A percentile compares a stretch with the other conserved stretches of the same genome.
Evolutionary conservation across 2,329 filamentous ascomycete species (phyloP).

Genomic region (Penicillium digitatum): DNA sequence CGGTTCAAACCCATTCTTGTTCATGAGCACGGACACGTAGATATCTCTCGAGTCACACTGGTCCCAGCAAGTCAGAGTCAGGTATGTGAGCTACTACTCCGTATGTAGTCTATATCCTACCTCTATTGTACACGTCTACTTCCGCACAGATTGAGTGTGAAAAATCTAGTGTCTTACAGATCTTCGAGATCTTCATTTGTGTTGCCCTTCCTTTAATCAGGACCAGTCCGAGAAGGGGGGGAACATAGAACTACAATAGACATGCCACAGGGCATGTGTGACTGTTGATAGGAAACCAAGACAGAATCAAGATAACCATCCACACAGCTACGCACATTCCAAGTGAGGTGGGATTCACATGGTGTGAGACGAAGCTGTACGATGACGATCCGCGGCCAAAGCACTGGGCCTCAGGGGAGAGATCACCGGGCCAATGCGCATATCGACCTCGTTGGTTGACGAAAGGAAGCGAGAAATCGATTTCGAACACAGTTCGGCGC

Average conservation of each 20-base stretch:
- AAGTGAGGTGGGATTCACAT: not conserved
- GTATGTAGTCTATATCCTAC: not conserved
- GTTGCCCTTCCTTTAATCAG: not conserved
- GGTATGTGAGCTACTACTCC: not conserved
- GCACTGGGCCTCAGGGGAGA: not conserved
- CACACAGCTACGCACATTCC: not conserved
- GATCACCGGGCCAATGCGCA: not conserved
- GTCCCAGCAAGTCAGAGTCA: not conserved
- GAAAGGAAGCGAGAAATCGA: not conserved
- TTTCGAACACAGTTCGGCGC: not conserved
- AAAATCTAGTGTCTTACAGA: not conserved
- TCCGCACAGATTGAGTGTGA: too few species aligned
- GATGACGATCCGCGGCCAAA: conserved; percentile 2
- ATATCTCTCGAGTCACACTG: conserved; percentile 1
- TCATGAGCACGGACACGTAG: not conserved
- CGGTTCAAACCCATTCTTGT: not conserved
- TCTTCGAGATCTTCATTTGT: not conserved
- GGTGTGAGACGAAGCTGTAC: not conserved
- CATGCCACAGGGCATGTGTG: not conserved
- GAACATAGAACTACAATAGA: not conserved
- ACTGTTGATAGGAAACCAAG: not conserved
- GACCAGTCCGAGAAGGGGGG: not conserved
- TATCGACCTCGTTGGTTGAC: not conserved
- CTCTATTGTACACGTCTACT: not conserved
- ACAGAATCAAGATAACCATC: not conserved